Evolutionary conservation across 2,329 filamentous ascomycete species (phyloP), one percentile per base, ranked within the genome.

Genomic region (Bipolaris zeicola): DNA sequence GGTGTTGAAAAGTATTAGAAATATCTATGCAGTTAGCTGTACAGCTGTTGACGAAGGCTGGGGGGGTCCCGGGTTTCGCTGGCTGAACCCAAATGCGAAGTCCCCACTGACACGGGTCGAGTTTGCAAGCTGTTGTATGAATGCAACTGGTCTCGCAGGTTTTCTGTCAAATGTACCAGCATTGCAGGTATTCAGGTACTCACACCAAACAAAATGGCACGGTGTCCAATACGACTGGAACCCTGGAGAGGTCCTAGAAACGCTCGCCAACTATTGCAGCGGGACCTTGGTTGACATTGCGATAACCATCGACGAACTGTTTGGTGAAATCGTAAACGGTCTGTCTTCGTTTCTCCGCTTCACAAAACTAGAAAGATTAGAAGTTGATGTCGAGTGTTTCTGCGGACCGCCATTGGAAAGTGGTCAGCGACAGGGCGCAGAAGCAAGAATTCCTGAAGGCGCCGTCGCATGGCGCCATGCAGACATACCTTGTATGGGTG

Each of bases 401-500:
- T 71, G 70, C 16, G 72, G 72, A 0, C 72, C 72, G 6, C 72
- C 72, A 3, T 37, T 75, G 2, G 71, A 74, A 53, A 73, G 70
- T 39, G 72, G 71, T 1, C 72, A 75, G 39, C 62, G 62, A 6
- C 62, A 58, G 3, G 72, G 72, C 13, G 34, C 57, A 11, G 48
- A 68, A 14, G 42, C 60, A 7, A 49, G 47, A 7, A 16, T 65
- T 1, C 71, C 71, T 1, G 43, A 58, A 3, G 69, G 67, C 2
- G 65, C 62, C 3, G 51, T 1, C 16, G 56, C 64, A 1, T 75
- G 72, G 72, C 50, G 58, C 2, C 53, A 70, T 22, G 41, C 60
- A 31, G 72, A 75, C 24, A 75, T 75, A 3, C 72, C 71, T 1
- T 75, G 72, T 37, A 63, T 75, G 50, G 72, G 70, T 1, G 67